Conservation (phyloP, 208 protist genomes). For the Crithidia bombi region DNA sequence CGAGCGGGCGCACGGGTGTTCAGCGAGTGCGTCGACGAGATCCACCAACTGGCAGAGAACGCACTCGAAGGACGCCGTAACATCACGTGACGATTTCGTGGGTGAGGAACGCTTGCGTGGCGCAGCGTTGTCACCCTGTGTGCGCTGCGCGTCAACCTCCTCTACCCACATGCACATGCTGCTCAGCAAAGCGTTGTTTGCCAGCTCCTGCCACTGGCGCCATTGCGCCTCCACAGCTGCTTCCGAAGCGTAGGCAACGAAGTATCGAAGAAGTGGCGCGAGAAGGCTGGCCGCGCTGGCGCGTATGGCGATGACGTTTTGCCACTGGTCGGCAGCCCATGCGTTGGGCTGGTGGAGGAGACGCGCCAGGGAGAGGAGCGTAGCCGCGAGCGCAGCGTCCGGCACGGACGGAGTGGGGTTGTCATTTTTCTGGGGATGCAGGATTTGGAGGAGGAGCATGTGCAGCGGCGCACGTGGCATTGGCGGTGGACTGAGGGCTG, state of each 20-base stretch:
- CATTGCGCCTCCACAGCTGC: conserved; percentile 30
- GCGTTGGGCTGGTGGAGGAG: conserved; percentile 30
- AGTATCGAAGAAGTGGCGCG: conserved; percentile 20
- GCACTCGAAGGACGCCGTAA: neutral
- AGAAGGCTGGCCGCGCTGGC: conserved; percentile 18
- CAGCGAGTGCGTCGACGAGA: conserved; percentile 27
- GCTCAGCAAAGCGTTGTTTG: conserved; percentile 21
- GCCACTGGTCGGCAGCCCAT: conserved; percentile 16
- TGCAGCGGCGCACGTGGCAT: conserved; percentile 23
- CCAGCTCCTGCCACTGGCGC: conserved; percentile 31
- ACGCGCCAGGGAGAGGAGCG: conserved; percentile 12
- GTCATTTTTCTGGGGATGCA: conserved; percentile 14
- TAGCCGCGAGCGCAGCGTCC: conserved; percentile 1
- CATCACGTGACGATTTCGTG: neutral
- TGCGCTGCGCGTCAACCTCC: conserved; percentile 13
- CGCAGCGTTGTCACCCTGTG: conserved; percentile 3
- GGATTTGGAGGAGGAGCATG: conserved; percentile 1
- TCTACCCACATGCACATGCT: conserved; percentile 26
- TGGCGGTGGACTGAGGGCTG: conserved; percentile 23
- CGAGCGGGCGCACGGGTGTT: conserved; percentile 38
- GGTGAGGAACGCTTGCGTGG: neutral
- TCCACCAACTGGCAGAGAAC: conserved; percentile 24
- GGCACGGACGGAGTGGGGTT: neutral
- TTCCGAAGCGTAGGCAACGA: conserved; percentile 15
- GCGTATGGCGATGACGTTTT: conserved; percentile 15